Conservation (phyloP, 768 basidiomycete species). For the Jaapia argillacea region DNA sequence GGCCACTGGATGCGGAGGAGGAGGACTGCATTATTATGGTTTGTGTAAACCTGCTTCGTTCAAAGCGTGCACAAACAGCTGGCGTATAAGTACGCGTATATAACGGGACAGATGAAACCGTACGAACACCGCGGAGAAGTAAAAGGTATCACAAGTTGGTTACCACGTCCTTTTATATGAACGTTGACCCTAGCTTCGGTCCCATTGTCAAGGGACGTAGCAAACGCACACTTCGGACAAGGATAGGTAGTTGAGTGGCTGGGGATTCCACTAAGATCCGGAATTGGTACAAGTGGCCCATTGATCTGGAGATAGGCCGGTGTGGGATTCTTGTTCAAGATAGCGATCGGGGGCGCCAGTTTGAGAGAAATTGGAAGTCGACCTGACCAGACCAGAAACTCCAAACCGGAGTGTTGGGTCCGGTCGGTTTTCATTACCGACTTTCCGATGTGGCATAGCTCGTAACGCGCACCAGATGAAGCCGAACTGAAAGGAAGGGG, state of each 20-base stretch:
- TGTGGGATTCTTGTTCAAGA: conserved; percentile 3
- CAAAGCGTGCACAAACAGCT: background rate
- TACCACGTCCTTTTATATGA: background rate
- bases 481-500: background rate
- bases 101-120: background rate
- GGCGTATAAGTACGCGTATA: background rate
- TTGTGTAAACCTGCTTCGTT: background rate
- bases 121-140: background rate
- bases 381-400: conserved; percentile 1
- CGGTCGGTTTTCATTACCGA: background rate
- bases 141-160: background rate
- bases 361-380: background rate
- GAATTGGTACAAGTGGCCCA: conserved; percentile 15
- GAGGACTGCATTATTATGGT: background rate
- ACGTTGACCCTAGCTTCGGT: background rate
- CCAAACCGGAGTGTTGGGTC: background rate
- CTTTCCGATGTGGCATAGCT: background rate
- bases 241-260: background rate
- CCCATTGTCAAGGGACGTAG: background rate
- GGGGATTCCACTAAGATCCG: conserved; percentile 13
- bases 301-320: conserved; percentile 14
- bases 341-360: conserved; percentile 2
- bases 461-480: background rate
- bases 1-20: background rate
- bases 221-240: background rate